phyloP scores from a whole-genome alignment of 345 rosid genomes.

The Camelina neglecta region DNA sequence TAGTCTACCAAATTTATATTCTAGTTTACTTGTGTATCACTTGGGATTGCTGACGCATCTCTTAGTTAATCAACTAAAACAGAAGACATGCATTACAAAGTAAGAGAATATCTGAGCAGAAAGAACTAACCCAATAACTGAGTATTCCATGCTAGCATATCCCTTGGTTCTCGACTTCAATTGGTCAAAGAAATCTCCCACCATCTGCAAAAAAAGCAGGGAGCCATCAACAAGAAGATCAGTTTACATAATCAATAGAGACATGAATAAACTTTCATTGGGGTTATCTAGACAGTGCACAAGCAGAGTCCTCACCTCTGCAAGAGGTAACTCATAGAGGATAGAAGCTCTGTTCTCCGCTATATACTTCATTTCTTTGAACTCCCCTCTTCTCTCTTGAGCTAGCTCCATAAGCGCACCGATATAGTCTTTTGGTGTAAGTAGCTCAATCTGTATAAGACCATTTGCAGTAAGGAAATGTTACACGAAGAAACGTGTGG shows the following conservation, averaged over 20 bases:
- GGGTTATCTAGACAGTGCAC: conserved; percentile 28
- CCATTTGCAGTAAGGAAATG: conserved; percentile 35
- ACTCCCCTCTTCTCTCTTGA: conserved; percentile 96
- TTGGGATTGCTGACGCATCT: neutral
- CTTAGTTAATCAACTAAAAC: conserved; percentile 5
- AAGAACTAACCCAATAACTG: conserved; percentile 70
- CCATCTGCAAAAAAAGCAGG: conserved; percentile 66
- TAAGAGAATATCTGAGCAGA: conserved; percentile 21
- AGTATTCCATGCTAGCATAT: conserved; percentile 99
- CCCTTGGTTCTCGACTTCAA: conserved; percentile 95
- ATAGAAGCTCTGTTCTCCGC: conserved; percentile 90
- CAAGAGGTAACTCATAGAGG: conserved; percentile 84
- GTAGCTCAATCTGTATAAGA: conserved; percentile 80
- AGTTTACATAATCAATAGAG: conserved; percentile 21
- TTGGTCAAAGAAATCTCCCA: conserved; percentile 98
- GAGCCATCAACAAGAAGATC: conserved; percentile 13
- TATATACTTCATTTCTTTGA: conserved; percentile 92
- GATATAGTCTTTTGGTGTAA: conserved; percentile 94
- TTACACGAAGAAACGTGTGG: conserved; percentile 1
- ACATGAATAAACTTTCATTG: conserved; percentile 14
- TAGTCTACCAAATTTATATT: neutral
- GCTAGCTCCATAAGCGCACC: conserved; percentile 97
- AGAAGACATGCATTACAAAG: conserved; percentile 11
- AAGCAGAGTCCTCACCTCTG: conserved; percentile 62
- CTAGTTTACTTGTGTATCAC: neutral